phyloP scores from a whole-genome alignment of 2,329 filamentous ascomycete genomes.

The Botryotinia globosa region DNA sequence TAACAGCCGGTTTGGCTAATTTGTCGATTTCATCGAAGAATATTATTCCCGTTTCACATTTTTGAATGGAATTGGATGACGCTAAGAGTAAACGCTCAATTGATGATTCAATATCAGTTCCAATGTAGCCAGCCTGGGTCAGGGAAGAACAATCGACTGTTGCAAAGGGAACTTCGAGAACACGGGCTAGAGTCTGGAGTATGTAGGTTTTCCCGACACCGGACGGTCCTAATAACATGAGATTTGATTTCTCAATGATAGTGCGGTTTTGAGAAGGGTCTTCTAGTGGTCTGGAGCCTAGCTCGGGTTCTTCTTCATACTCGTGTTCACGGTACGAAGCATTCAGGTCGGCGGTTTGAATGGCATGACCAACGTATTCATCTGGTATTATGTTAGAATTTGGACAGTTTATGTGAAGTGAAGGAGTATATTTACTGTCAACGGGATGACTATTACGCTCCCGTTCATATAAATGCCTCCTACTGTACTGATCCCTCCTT shows the following conservation, averaged over 20 bases:
- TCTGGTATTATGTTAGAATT: conserved; percentile 46
- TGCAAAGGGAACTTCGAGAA: conserved; percentile 91
- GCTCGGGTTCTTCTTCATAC: conserved; percentile 22
- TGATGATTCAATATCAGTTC: conserved; percentile 94
- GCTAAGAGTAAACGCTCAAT: conserved; percentile 88
- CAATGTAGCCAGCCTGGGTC: conserved; percentile 95
- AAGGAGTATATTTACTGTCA: conserved; percentile 60
- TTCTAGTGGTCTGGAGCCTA: conserved; percentile 28
- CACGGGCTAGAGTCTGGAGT: conserved; percentile 76
- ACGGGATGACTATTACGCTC: conserved; percentile 65
- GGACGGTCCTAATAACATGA: conserved; percentile 85
- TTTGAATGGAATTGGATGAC: conserved; percentile 81
- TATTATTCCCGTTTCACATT: conserved; percentile 87
- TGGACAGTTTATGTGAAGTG: conserved; percentile 22
- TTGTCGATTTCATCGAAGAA: conserved; percentile 98
- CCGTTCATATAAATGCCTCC: conserved; percentile 43
- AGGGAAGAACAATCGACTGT: conserved; percentile 96
- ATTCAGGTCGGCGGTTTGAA: conserved; percentile 36
- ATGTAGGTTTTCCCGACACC: conserved; percentile 97
- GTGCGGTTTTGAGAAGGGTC: conserved; percentile 25
- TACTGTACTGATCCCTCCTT: conserved; percentile 59
- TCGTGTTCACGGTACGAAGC: conserved; percentile 18
- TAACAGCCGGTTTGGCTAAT: conserved; percentile 80
- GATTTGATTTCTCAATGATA: conserved; percentile 86
- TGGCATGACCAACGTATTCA: conserved; percentile 51